phyloP scores from a whole-genome alignment of 2,329 filamentous ascomycete species.

The Exophiala viscosa region DNA sequence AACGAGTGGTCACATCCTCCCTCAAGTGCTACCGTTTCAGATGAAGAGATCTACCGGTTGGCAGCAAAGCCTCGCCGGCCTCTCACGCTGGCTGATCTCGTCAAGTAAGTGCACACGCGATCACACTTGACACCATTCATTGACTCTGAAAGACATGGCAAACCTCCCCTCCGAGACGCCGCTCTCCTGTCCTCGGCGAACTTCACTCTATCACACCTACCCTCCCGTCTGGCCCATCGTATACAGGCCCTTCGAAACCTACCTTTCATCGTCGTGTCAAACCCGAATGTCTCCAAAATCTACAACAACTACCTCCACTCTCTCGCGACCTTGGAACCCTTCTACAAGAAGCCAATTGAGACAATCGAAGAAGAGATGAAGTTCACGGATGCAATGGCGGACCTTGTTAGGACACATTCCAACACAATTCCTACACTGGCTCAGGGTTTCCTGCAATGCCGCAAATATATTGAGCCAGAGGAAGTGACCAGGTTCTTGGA shows the following conservation, averaged over 20 bases:
- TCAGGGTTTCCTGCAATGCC: conserved; percentile 85
- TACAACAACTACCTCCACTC: conserved; percentile 96
- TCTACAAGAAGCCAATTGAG: conserved; percentile 67
- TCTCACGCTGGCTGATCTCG: conserved; percentile 80
- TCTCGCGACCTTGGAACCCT: conserved; percentile 82
- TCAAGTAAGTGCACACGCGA: conserved; percentile 59
- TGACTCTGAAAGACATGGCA: conserved; percentile 56
- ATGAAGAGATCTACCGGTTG: conserved; percentile 74
- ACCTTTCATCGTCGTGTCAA: conserved; percentile 97
- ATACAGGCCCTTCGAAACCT: conserved; percentile 91
- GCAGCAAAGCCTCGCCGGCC: conserved; percentile 74
- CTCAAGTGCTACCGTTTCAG: conserved; percentile 53
- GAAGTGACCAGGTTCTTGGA: conserved; percentile 93
- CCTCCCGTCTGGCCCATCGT: conserved; percentile 85
- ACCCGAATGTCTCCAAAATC: conserved; percentile 88
- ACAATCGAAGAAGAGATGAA: conserved; percentile 81
- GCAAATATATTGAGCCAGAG: conserved; percentile 76
- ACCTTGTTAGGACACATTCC: conserved; percentile 89
- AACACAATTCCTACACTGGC: conserved; percentile 94
- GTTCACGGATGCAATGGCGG: conserved; percentile 89
- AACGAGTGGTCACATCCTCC: conserved; percentile 34
- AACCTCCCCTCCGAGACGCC: conserved; percentile 74
- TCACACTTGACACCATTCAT: conserved; percentile 3
- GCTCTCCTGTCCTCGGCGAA: conserved; percentile 87
- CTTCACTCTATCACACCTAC: conserved; percentile 89